phyloP scores from a whole-genome alignment of 2,329 filamentous ascomycete genomes.

The Fusarium azukiicola region DNA sequence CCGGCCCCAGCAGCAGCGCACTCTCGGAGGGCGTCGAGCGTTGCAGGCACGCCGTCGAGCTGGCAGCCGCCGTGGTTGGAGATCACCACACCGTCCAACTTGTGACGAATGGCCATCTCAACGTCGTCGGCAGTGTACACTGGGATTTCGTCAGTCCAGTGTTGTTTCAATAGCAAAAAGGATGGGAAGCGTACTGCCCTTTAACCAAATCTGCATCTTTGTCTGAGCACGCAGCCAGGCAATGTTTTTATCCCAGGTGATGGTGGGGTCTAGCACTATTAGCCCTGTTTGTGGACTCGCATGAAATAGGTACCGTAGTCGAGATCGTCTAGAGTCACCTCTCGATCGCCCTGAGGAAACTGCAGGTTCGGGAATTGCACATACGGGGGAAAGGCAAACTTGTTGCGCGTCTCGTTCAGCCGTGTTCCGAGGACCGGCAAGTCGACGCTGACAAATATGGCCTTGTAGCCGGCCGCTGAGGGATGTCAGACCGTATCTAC shows the following conservation, averaged over 20 bases:
- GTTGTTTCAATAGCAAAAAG: neutral
- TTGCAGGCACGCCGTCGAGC: constrained; percentile 30
- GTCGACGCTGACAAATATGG: constrained; percentile 1
- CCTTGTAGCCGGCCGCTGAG: neutral
- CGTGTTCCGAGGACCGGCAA: neutral
- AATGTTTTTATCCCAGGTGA: constrained; percentile 3
- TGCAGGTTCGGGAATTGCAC: neutral
- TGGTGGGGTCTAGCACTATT: neutral
- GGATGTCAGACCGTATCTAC: neutral
- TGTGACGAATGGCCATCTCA: constrained; percentile 43
- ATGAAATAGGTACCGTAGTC: neutral
- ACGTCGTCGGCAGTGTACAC: constrained; percentile 45
- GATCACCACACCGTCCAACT: constrained; percentile 45
- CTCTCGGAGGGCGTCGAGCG: constrained; percentile 40
- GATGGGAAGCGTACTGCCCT: neutral
- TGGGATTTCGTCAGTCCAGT: neutral
- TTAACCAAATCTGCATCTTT: constrained; percentile 9
- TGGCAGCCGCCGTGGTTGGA: constrained; percentile 29
- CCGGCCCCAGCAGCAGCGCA: constrained; percentile 12
- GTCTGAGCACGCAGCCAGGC: constrained; percentile 5
- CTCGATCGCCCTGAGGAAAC: neutral
- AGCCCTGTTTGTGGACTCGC: neutral
- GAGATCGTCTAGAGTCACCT: neutral
- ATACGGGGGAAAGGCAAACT: neutral
- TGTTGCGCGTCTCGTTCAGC: neutral